Conservation (phyloP, 257 asterid species). For the Solanum dulcamara region DNA sequence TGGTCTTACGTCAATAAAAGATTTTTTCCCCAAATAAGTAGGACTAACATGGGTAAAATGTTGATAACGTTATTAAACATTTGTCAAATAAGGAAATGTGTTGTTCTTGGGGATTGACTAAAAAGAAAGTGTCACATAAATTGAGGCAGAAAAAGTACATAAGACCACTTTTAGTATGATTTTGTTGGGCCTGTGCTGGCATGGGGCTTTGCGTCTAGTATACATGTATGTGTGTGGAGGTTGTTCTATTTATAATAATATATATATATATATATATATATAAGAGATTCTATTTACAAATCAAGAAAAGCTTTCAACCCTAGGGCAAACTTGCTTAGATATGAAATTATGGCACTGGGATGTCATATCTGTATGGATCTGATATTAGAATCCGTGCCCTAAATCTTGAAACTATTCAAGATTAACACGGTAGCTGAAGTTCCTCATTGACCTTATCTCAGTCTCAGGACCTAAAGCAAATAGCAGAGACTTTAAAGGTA, state of each 20-base stretch:
- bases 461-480: neutral
- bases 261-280: neutral
- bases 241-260: neutral
- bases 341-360: neutral
- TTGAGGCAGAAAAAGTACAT: neutral
- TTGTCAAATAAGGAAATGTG: neutral
- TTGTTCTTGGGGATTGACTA: neutral
- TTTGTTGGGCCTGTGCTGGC: neutral
- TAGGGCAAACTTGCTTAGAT: neutral
- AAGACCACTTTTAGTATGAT: neutral
- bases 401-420: neutral
- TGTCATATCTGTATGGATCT: neutral
- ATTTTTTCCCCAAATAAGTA: neutral
- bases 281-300: neutral
- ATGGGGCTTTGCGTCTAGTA: neutral
- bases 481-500: neutral
- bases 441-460: neutral
- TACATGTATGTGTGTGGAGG: neutral
- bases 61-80: neutral
- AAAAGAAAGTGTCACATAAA: neutral
- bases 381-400: too few relatives aligned
- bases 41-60: neutral
- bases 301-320: neutral
- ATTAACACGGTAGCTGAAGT: neutral
- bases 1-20: neutral